Evolutionary conservation across 306 rosid species (phyloP), one percentile per base, ranked within the genome.

Genomic region (Vicia faba): DNA sequence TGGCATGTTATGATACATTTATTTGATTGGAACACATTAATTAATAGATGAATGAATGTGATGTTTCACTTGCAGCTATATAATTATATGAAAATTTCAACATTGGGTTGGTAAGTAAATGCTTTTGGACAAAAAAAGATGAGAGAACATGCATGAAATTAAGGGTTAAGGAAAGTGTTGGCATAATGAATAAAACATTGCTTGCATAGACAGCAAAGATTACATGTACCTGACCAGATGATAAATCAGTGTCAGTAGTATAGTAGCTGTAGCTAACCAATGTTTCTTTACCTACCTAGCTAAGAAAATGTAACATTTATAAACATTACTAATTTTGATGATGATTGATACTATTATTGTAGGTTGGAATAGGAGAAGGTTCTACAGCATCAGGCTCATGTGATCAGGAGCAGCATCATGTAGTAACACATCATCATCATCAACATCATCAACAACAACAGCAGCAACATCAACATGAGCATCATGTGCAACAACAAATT

Each of bases 301-400:
- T 56, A 12, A 53, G 38, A 72, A 78, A 72, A 68, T 33, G 66
- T 54, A 57, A 62, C 61, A 18, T n/a, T 20, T 11, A 12, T 54
- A 43, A 64, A 41, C 33, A 54, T 19, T 50, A 51, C 25, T 11
- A 53, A 5, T 16, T 61, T 4, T 11, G 5, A 50, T 20, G 66
- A 40, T 55, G 23, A 16, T 59, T 69, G 49, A 31, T 19, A 50
- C 2, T 18, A 38, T 16, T 1, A 11, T 48, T 83, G 74, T 83
- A 93, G 98, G 96, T 84, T 79, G 95, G 95, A 69, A 81, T 87
- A 48, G 97, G 84, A 53, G 98, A 89, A 69, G 78, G 75, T 75
- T 89, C 89, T 16, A 81, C 66, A 46, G 83, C 73, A 70, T 59
- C 86, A 59, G 83, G 72, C 15, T 80, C 87, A 71, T 75, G 85